phyloP scores from a whole-genome alignment of 345 rosid species.

The Barbarea vulgaris region DNA sequence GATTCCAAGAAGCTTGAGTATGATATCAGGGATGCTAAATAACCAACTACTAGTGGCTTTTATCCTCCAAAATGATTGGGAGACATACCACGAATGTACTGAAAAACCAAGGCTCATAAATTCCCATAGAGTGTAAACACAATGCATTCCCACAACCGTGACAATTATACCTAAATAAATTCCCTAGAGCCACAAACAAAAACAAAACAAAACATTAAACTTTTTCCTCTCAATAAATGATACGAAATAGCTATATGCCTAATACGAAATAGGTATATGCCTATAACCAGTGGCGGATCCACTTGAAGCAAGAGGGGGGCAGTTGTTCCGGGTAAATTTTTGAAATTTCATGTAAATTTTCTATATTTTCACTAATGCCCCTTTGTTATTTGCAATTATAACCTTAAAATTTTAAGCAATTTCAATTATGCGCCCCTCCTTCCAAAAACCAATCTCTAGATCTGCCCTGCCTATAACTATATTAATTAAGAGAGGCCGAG shows the following conservation, averaged over 20 bases:
- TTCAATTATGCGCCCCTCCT: too few species aligned
- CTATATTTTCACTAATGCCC: too few species aligned
- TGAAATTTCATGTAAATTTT: too few species aligned
- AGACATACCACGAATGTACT: background rate
- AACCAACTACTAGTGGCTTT: conserved; percentile 44
- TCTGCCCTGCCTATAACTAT: background rate
- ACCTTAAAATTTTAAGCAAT: too few species aligned
- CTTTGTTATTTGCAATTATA: too few species aligned
- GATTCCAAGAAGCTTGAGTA: conserved; percentile 50
- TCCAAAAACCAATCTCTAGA: too few species aligned
- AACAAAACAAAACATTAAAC: background rate
- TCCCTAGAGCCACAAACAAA: conserved; percentile 19
- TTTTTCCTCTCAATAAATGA: background rate
- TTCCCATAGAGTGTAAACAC: conserved; percentile 36
- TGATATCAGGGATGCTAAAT: conserved; percentile 40
- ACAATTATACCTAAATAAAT: conserved; percentile 1
- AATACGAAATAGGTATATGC: too few species aligned
- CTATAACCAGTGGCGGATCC: too few species aligned
- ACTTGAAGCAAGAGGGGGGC: too few species aligned
- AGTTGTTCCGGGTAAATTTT: too few species aligned
- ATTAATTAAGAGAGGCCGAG: background rate
- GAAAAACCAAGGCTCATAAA: conserved; percentile 22
- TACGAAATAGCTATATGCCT: background rate
- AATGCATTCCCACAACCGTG: conserved; percentile 24
- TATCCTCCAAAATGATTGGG: conserved; percentile 21